Base-by-base conservation (phyloP, 371 early-diverging fungal genomes). In the Fennellomyces sp. region DNA sequence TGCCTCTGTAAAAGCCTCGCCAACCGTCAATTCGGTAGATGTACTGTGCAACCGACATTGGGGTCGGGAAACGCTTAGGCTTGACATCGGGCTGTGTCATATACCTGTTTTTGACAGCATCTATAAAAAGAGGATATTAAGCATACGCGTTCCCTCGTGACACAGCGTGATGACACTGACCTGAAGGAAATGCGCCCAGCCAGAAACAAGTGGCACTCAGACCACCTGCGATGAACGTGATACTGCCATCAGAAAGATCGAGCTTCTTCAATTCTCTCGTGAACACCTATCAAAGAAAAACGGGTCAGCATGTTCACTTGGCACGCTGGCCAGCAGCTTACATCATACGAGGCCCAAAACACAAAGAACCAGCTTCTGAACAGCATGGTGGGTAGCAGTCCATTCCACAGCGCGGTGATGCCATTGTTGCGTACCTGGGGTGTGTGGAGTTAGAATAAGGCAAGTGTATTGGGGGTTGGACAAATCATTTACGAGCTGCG, bases 191-290 rank as follows among this genome's bases (percentile, higher is more conserved):
- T 38, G 89, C 84, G 47, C 92, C 81, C 11, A 87, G 63, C 97
- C 97, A 97, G 68, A 95, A 97, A 11, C 85, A 83, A 52, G 89
- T 95, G 31, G 97, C 96, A 36, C 93, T 91, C 49, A 94, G 62
- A 11, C 96, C 97, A 54, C 93, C 97, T 1, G 94, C 94, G 48
- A 95, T 61, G 69, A 96, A 95, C 21, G 91, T 88, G 53, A 91
- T 73, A 5, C 80, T 78, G 30, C 83, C 84, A 48, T 85, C 86
- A 0, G 86, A 68, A 53, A 83, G 58, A 2, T 70, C 73, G 4
- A 64, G 52, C 51, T 80, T 73, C 26, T 76, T 73, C 53, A 90
- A 62, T 56, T 81, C 70, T 1, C 61, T 53, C 0, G 80, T 65
- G 56, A 84, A 87, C 0, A 89, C 64, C 77, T 81, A 60, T 26